Evolutionary conservation across 805 yeast species (phyloP).

Genomic region (Candida saitoana): DNA sequence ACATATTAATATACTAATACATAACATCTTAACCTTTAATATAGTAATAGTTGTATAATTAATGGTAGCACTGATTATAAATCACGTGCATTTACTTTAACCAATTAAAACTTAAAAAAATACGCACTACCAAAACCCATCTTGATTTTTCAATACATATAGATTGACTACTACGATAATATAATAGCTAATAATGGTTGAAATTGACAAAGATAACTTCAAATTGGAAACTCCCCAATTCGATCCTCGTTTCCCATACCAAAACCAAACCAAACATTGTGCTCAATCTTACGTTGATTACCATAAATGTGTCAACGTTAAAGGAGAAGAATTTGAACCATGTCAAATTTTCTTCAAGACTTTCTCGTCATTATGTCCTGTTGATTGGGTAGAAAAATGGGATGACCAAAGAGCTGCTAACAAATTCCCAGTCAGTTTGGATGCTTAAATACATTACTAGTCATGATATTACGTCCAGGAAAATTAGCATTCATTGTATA

Average conservation of each 20-base stretch:
- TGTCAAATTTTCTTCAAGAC: constrained; percentile 93
- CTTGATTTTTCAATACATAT: constrained; percentile 3
- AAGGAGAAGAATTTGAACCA: constrained; percentile 98
- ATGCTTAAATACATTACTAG: constrained; percentile 14
- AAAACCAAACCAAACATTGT: constrained; percentile 97
- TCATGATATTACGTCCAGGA: not conserved
- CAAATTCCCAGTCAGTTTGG: constrained; percentile 41
- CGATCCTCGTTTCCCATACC: constrained; percentile 95
- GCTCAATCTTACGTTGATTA: constrained; percentile 97
- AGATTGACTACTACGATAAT: not conserved
- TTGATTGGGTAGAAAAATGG: constrained; percentile 84
- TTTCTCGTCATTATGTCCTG: constrained; percentile 80
- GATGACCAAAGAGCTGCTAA: constrained; percentile 73
- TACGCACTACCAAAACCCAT: not conserved
- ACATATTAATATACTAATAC: too few species aligned
- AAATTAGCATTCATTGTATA: not conserved
- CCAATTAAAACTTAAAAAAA: constrained; percentile 4
- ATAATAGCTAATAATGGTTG: constrained; percentile 18
- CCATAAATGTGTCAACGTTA: constrained; percentile 93
- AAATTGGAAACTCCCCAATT: constrained; percentile 48
- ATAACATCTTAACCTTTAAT: too few species aligned
- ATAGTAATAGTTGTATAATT: too few species aligned
- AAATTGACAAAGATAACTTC: constrained; percentile 36
- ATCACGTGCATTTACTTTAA: constrained; percentile 5
- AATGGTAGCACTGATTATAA: not conserved